Conservation (phyloP, 2,329 filamentous ascomycete genomes). For the Alternaria sp. region DNA sequence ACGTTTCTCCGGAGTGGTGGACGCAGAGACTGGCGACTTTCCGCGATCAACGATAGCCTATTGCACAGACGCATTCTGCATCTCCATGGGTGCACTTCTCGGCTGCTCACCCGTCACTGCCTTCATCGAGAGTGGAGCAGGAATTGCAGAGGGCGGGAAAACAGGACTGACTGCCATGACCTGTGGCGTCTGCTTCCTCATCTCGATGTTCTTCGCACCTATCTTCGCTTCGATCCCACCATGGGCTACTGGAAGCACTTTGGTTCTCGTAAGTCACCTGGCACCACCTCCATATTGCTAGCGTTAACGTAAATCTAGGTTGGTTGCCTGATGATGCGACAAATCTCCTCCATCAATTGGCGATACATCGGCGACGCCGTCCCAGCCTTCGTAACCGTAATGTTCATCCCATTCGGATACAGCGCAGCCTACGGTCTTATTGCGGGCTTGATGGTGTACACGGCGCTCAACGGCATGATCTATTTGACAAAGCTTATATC, state of each 20-base stretch:
- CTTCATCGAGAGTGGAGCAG: constrained; percentile 86
- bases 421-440: constrained; percentile 88
- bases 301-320: constrained; percentile 36
- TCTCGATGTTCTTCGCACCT: constrained; percentile 86
- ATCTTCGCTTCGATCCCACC: constrained; percentile 90
- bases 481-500: constrained; percentile 71
- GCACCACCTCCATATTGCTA: neutral
- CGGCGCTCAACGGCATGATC: constrained; percentile 72
- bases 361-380: constrained; percentile 81
- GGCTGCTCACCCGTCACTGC: constrained; percentile 83
- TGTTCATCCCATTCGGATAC: constrained; percentile 88
- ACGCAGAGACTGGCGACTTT: constrained; percentile 83
- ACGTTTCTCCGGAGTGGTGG: constrained; percentile 79
- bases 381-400: constrained; percentile 82
- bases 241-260: constrained; percentile 85
- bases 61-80: constrained; percentile 80
- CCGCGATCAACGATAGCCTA: constrained; percentile 85
- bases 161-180: constrained; percentile 82
- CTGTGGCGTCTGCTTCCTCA: constrained; percentile 83
- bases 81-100: constrained; percentile 80
- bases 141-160: constrained; percentile 84
- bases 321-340: constrained; percentile 78
- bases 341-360: constrained; percentile 86
- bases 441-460: constrained; percentile 77
- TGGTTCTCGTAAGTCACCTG: constrained; percentile 69